Conservation (phyloP, 1,139 yeast genomes). For the Yamadazyma songkhlaensis region DNA sequence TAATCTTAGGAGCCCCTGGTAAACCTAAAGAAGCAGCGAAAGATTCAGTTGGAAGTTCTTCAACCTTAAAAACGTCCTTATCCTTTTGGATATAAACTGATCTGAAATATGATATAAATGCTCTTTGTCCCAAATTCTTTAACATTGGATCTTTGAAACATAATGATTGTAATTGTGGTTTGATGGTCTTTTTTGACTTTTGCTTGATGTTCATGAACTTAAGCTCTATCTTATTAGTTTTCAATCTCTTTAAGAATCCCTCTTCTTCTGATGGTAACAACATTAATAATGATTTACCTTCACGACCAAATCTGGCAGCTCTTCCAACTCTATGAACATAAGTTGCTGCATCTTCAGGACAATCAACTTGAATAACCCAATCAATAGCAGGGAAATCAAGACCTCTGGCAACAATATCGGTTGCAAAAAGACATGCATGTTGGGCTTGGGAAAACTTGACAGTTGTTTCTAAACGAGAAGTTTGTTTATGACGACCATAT, state of each 20-base stretch:
- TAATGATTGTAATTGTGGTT: constrained; percentile 81
- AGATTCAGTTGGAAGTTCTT: constrained; percentile 73
- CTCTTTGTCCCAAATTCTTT: constrained; percentile 92
- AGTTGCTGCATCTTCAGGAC: constrained; percentile 94
- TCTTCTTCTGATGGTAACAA: constrained; percentile 81
- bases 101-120: constrained; percentile 85
- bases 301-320: constrained; percentile 89
- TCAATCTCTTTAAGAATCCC: constrained; percentile 67
- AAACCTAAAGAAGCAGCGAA: constrained; percentile 87
- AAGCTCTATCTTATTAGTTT: constrained; percentile 63
- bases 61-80: constrained; percentile 77
- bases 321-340: constrained; percentile 97
- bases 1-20: constrained; percentile 94
- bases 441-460: constrained; percentile 82
- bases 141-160: constrained; percentile 90
- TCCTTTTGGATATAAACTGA: constrained; percentile 86
- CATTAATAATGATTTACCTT: constrained; percentile 83
- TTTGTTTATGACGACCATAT: constrained; percentile 95
- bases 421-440: constrained; percentile 86
- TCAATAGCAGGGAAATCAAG: constrained; percentile 96
- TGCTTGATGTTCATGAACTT: constrained; percentile 73
- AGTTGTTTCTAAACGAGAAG: constrained; percentile 87
- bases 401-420: constrained; percentile 97
- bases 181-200: constrained; percentile 73
- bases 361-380: constrained; percentile 95